Percentiles rank a stretch among this genome's conserved stretches.
Evolutionary conservation across 805 yeast species (phyloP).

Genomic region (Jamesozyma piceae): DNA sequence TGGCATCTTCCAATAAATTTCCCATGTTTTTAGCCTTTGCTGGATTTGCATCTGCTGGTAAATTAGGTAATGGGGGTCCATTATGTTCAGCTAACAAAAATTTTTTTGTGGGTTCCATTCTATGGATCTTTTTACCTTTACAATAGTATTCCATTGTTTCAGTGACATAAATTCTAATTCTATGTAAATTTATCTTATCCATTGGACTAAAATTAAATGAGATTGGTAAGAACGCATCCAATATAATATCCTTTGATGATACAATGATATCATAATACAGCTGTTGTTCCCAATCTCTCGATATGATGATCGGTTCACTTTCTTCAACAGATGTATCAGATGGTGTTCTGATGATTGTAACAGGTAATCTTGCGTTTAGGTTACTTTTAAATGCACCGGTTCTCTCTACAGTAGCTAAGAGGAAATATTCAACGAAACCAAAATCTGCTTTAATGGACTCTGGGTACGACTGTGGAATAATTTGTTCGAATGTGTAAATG

Average conservation of each 20-base stretch:
- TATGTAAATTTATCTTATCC: constrained; percentile 75
- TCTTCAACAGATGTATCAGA: constrained; percentile 74
- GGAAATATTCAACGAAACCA: constrained; percentile 64
- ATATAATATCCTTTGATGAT: constrained; percentile 78
- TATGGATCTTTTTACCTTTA: constrained; percentile 73
- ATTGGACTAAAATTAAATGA: constrained; percentile 78
- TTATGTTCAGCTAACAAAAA: constrained; percentile 72
- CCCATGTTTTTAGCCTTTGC: constrained; percentile 36
- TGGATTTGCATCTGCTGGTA: constrained; percentile 26
- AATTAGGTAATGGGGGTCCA: constrained; percentile 39
- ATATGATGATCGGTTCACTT: constrained; percentile 85
- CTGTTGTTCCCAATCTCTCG: constrained; percentile 90
- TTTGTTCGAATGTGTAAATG: constrained; percentile 83
- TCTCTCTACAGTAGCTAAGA: constrained; percentile 65
- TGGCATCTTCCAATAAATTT: constrained; percentile 31
- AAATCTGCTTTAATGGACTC: constrained; percentile 71
- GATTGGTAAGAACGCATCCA: constrained; percentile 76
- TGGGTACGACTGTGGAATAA: constrained; percentile 72
- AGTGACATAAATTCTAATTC: constrained; percentile 76
- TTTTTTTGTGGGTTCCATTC: constrained; percentile 84
- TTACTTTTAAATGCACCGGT: constrained; percentile 81
- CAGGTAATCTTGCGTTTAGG: constrained; percentile 51
- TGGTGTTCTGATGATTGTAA: constrained; percentile 65
- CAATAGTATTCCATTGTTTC: constrained; percentile 90
- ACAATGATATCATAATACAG: constrained; percentile 82